These are phyloP conservation scores for Microthlaspi erraticum DNA, from an alignment of 345 rosid genomes.

Conservation along the genomic window DNA sequence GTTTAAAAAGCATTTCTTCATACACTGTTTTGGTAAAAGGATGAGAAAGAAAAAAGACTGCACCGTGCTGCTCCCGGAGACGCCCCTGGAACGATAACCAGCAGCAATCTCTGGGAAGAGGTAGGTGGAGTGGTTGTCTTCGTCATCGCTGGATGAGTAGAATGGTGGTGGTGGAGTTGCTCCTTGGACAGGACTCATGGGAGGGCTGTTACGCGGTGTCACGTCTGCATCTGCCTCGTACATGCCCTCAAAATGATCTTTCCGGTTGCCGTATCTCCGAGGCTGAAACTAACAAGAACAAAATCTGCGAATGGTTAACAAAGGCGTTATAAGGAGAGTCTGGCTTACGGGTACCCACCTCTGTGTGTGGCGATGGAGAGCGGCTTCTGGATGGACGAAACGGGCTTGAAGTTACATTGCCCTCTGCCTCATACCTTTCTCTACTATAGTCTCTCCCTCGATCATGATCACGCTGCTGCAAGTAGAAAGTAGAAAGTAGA, in stretches of 20 bases:
- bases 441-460: slow-evolving; percentile 38
- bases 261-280: slow-evolving; percentile 11
- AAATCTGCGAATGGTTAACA: slow-evolving; percentile 1
- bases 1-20: slow-evolving; percentile 3
- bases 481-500: too few species aligned
- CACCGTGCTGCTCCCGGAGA: slow-evolving; percentile 42
- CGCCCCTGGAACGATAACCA: slow-evolving; percentile 33
- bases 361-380: slow-evolving; percentile 27
- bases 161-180: slow-evolving; percentile 36
- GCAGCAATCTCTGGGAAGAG: slow-evolving; percentile 41
- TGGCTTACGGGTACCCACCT: slow-evolving; percentile 28
- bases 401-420: slow-evolving; percentile 28
- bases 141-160: slow-evolving; percentile 39
- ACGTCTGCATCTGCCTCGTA: slow-evolving; percentile 43
- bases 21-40: not conserved
- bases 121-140: slow-evolving; percentile 40
- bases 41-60: not conserved
- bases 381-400: slow-evolving; percentile 41
- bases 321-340: not conserved
- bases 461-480: slow-evolving; percentile 29
- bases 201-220: slow-evolving; percentile 35
- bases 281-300: slow-evolving; percentile 23
- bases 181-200: slow-evolving; percentile 33
- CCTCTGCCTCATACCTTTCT: slow-evolving; percentile 33
- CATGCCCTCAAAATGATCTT: slow-evolving; percentile 39